Conservation (phyloP, 2,329 filamentous ascomycete species). For the Paraphaeosphaeria minitans region DNA sequence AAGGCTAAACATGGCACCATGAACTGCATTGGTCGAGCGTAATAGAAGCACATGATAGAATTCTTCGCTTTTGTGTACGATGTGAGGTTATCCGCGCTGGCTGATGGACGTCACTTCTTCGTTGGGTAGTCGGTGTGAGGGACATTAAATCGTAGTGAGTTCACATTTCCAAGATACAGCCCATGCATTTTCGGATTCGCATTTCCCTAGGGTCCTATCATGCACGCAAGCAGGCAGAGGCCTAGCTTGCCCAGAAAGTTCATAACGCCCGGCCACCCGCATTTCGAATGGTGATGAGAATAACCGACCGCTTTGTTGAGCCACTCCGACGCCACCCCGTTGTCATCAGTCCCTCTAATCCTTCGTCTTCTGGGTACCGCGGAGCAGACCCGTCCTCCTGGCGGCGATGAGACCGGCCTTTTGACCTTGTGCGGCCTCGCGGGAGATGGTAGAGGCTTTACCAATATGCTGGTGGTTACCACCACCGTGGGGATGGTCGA, state of each 20-base stretch:
- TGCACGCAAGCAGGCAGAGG: conserved; percentile 40
- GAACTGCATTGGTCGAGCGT: neutral
- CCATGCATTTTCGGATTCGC: conserved; percentile 46
- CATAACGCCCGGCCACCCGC: conserved; percentile 47
- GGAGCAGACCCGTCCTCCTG: conserved; percentile 98
- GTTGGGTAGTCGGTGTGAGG: neutral
- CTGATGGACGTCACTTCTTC: neutral
- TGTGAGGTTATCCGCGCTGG: neutral
- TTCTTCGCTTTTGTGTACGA: neutral
- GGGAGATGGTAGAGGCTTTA: conserved; percentile 99
- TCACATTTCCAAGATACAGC: conserved; percentile 33
- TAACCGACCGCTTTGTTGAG: conserved; percentile 43
- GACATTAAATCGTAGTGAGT: conserved; percentile 7
- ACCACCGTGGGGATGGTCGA: conserved; percentile 80
- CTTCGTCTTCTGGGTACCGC: conserved; percentile 99
- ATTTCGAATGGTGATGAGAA: conserved; percentile 45
- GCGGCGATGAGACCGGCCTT: conserved; percentile 99
- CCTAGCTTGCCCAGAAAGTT: conserved; percentile 31
- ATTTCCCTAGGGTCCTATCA: conserved; percentile 45
- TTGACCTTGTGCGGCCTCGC: conserved; percentile 97
- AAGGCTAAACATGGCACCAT: neutral
- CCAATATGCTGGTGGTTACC: conserved; percentile 99
- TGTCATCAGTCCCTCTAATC: conserved; percentile 58
- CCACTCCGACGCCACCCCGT: conserved; percentile 32
- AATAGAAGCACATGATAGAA: neutral